Evolutionary conservation across 805 yeast species (phyloP).

Genomic region (Starmerella geochares): DNA sequence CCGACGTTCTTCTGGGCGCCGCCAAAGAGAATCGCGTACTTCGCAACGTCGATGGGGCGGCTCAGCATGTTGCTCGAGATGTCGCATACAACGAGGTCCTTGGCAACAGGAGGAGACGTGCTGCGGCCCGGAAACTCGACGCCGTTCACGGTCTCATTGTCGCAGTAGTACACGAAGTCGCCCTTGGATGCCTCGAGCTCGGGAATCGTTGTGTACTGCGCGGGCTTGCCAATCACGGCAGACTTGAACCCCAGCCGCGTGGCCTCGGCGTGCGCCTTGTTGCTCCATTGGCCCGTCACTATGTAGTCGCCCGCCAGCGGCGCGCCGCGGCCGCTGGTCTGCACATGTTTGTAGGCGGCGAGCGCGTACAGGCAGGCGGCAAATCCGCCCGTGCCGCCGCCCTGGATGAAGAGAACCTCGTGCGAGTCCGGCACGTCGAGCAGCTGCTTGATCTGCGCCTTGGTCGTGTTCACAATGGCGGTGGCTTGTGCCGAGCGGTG

Average conservation of each 20-base stretch:
- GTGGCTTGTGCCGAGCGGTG: conserved; percentile 84
- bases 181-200: conserved; percentile 49
- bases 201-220: conserved; percentile 62
- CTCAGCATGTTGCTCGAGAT: conserved; percentile 90
- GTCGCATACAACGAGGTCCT: conserved; percentile 54
- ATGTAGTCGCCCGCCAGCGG: conserved; percentile 63
- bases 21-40: conserved; percentile 84
- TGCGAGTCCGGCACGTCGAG: conserved; percentile 79
- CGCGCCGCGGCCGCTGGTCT: conserved; percentile 45
- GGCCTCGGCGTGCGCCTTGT: conserved; percentile 82
- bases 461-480: conserved; percentile 65
- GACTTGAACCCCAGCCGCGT: conserved; percentile 66
- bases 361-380: conserved; percentile 77
- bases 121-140: conserved; percentile 61
- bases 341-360: conserved; percentile 63
- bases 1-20: conserved; percentile 99
- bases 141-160: conserved; percentile 95
- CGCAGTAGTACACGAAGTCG: conserved; percentile 83
- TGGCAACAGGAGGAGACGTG: conserved; percentile 40
- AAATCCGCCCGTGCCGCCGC: conserved; percentile 96
- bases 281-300: conserved; percentile 90
- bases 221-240: conserved; percentile 58
- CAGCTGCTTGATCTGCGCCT: conserved; percentile 52
- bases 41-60: conserved; percentile 64
- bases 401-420: conserved; percentile 90